Evolutionary conservation across 805 yeast species (phyloP).

Genomic region (Cyberlindnera mycetangii): DNA sequence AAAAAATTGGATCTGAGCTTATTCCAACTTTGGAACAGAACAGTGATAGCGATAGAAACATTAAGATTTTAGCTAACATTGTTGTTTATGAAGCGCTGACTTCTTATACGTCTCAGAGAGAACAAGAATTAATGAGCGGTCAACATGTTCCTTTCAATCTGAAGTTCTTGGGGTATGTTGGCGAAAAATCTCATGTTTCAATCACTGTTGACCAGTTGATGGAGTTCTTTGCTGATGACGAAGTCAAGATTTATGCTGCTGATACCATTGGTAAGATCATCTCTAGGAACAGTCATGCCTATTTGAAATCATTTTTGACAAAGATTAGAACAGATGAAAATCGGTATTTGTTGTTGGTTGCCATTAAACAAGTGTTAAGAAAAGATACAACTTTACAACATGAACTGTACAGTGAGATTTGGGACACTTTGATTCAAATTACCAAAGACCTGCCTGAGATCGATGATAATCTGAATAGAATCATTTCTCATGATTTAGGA

Average conservation of each 20-base stretch:
- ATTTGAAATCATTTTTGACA: slow-evolving; percentile 38
- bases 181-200: slow-evolving; percentile 34
- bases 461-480: slow-evolving; percentile 25
- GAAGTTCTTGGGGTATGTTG: slow-evolving; percentile 49
- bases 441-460: slow-evolving; percentile 13
- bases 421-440: slow-evolving; percentile 26
- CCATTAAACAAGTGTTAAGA: slow-evolving; percentile 31
- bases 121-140: slow-evolving; percentile 18
- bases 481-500: slow-evolving; percentile 26
- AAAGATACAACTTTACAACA: slow-evolving; percentile 20
- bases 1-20: slow-evolving; percentile 26
- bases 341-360: slow-evolving; percentile 29
- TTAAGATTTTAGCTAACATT: slow-evolving; percentile 26
- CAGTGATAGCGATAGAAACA: slow-evolving; percentile 18
- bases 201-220: slow-evolving; percentile 37
- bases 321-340: slow-evolving; percentile 25
- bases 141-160: slow-evolving; percentile 33
- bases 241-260: slow-evolving; percentile 45
- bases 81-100: slow-evolving; percentile 24
- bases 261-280: slow-evolving; percentile 51
- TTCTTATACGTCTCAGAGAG: slow-evolving; percentile 22
- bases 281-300: slow-evolving; percentile 35
- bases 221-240: slow-evolving; percentile 34
- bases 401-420: slow-evolving; percentile 27
- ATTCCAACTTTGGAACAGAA: slow-evolving; percentile 25